Evolutionary conservation across 768 basidiomycete species (phyloP), one percentile per base, ranked within the genome.

Genomic region (Russula abietina): DNA sequence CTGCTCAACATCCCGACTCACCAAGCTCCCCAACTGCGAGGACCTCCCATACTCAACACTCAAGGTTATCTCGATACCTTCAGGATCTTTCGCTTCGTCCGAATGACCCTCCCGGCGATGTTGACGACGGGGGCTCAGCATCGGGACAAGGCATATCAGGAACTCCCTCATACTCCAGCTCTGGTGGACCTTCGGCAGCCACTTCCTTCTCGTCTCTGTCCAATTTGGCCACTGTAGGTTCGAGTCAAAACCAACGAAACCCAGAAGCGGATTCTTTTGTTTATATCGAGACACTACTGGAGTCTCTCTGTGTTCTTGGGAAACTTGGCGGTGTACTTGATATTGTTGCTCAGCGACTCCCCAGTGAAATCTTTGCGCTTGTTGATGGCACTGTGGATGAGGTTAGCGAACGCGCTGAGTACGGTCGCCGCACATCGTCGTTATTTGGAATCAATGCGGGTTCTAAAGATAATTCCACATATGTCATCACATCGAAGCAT

Each of bases 241-340:
- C 58, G 38, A 52, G 57, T 6, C 69, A 71, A 26, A 68, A 67
- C 57, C 58, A 64, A 60, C 71, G 67, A 49, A 95, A 94, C 69
- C 93, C 95, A 4, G 97, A 99, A 75, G 80, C 85, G 11, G 93
- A 99, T 71, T 93, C 93, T 0, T 99, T 97, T 74, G 75, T 85
- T 4, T 98, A 98, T 70, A 87, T 98, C 67, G 97, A 98, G 75
- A 89, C 85, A 2, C 79, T 98, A 7, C 77, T 98, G 9, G 97
- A 98, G 73, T 89, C 94, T n/a, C 78, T 98, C 14, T 88, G 93
- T 16, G 87, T 93, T 2, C 78, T 99, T 16, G 96, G 95, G 8
- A 90, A 91, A 70, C 80, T 98, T 2, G 92, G 91, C 2, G 84
- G 77, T 59, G 91, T 86, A 6, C 77, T 98, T 17, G 97, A 99